These are phyloP conservation scores for Bifiguratus adelaidae DNA, from an alignment of 192 early-diverging fungal genomes.

Conservation along the genomic window DNA sequence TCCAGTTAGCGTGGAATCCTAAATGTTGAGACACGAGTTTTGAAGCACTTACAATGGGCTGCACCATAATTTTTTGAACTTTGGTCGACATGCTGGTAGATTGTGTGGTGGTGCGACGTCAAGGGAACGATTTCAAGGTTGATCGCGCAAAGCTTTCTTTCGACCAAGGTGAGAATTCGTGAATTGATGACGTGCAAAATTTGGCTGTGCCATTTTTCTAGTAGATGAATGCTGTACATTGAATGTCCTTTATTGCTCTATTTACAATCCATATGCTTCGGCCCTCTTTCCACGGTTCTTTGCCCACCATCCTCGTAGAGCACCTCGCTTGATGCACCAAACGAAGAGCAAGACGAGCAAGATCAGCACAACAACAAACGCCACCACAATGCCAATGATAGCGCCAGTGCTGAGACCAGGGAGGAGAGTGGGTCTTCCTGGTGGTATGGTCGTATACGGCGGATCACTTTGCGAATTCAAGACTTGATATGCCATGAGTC, in stretches of 20 bases:
- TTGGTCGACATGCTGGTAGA: conserved; percentile 43
- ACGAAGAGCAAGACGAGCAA: too few relatives aligned
- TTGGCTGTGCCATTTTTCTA: too few relatives aligned
- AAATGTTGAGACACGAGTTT: neutral
- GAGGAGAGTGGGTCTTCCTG: conserved; percentile 28
- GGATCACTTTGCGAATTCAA: conserved; percentile 21
- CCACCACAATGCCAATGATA: neutral
- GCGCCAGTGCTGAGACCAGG: neutral
- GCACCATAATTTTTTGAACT: conserved; percentile 79
- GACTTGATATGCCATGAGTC: conserved; percentile 38
- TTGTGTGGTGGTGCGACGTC: conserved; percentile 2
- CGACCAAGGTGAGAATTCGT: too few relatives aligned
- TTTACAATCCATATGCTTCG: too few relatives aligned
- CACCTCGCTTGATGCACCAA: too few relatives aligned
- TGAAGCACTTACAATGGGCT: conserved; percentile 56
- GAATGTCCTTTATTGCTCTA: too few relatives aligned
- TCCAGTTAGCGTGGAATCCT: neutral
- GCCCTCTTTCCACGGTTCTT: too few relatives aligned
- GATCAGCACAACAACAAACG: neutral
- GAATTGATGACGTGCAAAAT: too few relatives aligned
- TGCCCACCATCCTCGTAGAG: too few relatives aligned
- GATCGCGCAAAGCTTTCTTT: too few relatives aligned
- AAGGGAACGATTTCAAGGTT: too few relatives aligned
- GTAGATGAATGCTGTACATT: too few relatives aligned
- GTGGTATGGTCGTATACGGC: conserved; percentile 31